Evolutionary conservation across 2,329 filamentous ascomycete genomes (phyloP).

Genomic region (Nemania abortiva): DNA sequence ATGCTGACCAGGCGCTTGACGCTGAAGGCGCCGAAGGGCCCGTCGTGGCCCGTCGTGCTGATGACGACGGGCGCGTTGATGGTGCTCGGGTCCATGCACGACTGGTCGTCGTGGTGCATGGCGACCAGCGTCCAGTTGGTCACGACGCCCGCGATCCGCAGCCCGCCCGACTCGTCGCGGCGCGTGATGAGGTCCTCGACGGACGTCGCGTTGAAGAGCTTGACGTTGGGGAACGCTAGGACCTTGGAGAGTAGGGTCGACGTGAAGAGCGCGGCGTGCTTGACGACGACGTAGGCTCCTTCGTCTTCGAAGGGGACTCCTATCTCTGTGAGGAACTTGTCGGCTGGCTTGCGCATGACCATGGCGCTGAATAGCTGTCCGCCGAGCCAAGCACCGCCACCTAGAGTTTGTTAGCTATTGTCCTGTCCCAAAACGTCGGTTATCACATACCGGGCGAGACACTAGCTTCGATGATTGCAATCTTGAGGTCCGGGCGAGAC

Average conservation of each 20-base stretch:
- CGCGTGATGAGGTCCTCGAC: slow-evolving; percentile 95
- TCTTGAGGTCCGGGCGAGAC: slow-evolving; percentile 88
- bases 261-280: slow-evolving; percentile 93
- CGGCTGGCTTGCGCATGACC: slow-evolving; percentile 93
- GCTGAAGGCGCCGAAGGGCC: slow-evolving; percentile 88
- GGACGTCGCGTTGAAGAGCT: slow-evolving; percentile 94
- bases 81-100: slow-evolving; percentile 97
- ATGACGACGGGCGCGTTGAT: slow-evolving; percentile 93
- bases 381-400: slow-evolving; percentile 91
- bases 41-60: slow-evolving; percentile 92
- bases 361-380: slow-evolving; percentile 96
- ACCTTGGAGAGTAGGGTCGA: slow-evolving; percentile 88
- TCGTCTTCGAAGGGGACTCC: slow-evolving; percentile 91
- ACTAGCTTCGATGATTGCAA: slow-evolving; percentile 89
- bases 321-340: slow-evolving; percentile 83
- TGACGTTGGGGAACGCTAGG: slow-evolving; percentile 87
- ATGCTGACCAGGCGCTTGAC: slow-evolving; percentile 93
- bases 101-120: slow-evolving; percentile 89
- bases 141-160: slow-evolving; percentile 88
- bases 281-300: slow-evolving; percentile 89
- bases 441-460: slow-evolving; percentile 74
- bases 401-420: slow-evolving; percentile 51
- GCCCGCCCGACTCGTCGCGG: slow-evolving; percentile 61
- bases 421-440: background rate
- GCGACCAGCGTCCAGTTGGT: slow-evolving; percentile 96